Evolutionary conservation across 73 alveolate species (phyloP).

Genomic region (Stentor roeselii): DNA sequence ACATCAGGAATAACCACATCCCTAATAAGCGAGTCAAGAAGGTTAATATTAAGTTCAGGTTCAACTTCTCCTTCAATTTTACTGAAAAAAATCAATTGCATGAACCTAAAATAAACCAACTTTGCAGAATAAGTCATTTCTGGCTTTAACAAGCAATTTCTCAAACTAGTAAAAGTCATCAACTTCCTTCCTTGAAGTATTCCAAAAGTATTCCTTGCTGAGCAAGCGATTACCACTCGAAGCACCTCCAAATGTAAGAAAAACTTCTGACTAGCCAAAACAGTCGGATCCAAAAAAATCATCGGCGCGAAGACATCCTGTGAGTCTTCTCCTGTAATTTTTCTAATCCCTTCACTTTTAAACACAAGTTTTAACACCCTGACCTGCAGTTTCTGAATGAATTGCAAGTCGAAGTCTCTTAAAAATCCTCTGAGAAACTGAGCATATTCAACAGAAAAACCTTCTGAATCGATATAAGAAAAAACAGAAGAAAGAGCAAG

Average conservation of each 20-base stretch:
- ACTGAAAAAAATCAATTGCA: neutral
- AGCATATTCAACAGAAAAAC: neutral
- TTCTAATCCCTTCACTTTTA: neutral
- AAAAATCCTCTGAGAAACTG: neutral
- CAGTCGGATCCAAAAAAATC: neutral
- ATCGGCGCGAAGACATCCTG: neutral
- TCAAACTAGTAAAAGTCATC: neutral
- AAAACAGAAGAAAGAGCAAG: neutral
- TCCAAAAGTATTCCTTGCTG: neutral
- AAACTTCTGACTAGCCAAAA: neutral
- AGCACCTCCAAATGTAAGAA: neutral
- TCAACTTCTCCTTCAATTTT: neutral
- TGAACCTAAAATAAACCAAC: neutral
- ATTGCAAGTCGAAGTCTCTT: neutral
- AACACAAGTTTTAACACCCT: neutral
- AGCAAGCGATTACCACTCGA: neutral
- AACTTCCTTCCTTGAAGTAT: conserved; percentile 3
- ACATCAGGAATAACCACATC: neutral
- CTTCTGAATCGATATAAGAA: neutral
- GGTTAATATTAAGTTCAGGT: neutral
- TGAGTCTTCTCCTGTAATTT: neutral
- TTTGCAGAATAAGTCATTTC: neutral
- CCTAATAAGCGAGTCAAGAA: neutral
- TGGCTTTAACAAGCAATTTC: neutral
- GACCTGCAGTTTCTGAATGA: neutral